Evolutionary conservation across 352 stramenopile genomes (phyloP), one percentile per base, ranked within the genome.

Genomic region (Phytophthora ohioensis): DNA sequence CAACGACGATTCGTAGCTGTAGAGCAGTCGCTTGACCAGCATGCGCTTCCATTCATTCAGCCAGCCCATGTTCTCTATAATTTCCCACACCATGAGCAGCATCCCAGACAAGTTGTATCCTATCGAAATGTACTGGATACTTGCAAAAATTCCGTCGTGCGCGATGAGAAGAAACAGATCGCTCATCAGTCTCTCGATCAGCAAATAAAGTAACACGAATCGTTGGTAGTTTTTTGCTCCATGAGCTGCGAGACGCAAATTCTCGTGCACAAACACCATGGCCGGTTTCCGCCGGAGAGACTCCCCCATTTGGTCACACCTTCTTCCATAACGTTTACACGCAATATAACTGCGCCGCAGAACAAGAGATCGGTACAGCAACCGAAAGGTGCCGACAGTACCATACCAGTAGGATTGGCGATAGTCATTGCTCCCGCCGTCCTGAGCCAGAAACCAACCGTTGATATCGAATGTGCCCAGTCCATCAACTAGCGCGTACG

Each of bases 101-200:
- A 77, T 35, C 13, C 64, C 64, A 27, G 64, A 73, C 8, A 76
- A 13, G 27, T 73, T 76, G 41, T 76, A 76, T 43, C 69, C 69
- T 8, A 76, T 51, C 7, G 64, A 76, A 7, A 69, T 69, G 6
- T 70, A 70, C 12, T 69, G 62, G 4, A 70, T 34, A 17, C 65
- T 35, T 1, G 69, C 53, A 17, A 46, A 66, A 10, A 77, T 17
- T 0, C 64, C 69, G 9, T 73, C 53, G 15, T 70, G 47, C 2
- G 57, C 58, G 12, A 76, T 66, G 10, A 76, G 43, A 13, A 73
- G 39, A 39, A 77, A 69, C 46, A 73, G n/a, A 42, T 77, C 64
- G n/a, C 52, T 57, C 69, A 73, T 73, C 10, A 76, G n/a, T n/a
- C 52, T 57, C 41, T 76, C 69, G 13, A 77, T 43, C 5, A 70